Percentiles rank a stretch among this genome's conserved stretches.
These are phyloP conservation scores for Cercospora zeae-maydis DNA, from an alignment of 2,329 filamentous ascomycete species.

Conservation along the genomic window DNA sequence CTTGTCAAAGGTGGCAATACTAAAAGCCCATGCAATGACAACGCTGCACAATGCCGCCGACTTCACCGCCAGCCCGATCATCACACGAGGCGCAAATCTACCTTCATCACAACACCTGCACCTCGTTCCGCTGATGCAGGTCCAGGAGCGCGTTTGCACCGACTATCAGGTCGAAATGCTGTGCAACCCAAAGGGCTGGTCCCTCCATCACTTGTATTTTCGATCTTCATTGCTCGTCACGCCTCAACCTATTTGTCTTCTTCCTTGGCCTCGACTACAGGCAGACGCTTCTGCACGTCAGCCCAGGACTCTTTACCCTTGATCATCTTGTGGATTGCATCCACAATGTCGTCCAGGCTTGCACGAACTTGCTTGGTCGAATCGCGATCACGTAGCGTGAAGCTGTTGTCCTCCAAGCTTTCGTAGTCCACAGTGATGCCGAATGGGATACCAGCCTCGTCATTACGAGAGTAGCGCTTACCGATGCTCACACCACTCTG, in stretches of 20 bases:
- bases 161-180: constrained; percentile 19
- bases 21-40: neutral
- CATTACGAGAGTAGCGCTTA: constrained; percentile 90
- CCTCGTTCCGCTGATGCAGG: constrained; percentile 8
- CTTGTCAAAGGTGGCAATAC: neutral
- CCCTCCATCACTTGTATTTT: neutral
- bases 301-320: constrained; percentile 63
- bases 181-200: constrained; percentile 12
- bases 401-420: constrained; percentile 78
- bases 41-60: neutral
- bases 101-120: neutral
- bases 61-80: neutral
- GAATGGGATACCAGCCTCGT: constrained; percentile 90
- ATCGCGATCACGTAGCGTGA: constrained; percentile 88
- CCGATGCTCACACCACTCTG: constrained; percentile 89
- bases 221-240: neutral
- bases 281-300: constrained; percentile 72
- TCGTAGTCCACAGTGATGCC: constrained; percentile 96
- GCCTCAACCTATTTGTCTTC: constrained; percentile 42
- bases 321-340: constrained; percentile 63
- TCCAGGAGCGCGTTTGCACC: constrained; percentile 12
- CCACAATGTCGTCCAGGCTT: constrained; percentile 72
- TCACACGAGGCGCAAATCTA: neutral
- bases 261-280: constrained; percentile 76
- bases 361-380: constrained; percentile 86